phyloP scores from a whole-genome alignment of 345 rosid species.

The Salix dunnii region DNA sequence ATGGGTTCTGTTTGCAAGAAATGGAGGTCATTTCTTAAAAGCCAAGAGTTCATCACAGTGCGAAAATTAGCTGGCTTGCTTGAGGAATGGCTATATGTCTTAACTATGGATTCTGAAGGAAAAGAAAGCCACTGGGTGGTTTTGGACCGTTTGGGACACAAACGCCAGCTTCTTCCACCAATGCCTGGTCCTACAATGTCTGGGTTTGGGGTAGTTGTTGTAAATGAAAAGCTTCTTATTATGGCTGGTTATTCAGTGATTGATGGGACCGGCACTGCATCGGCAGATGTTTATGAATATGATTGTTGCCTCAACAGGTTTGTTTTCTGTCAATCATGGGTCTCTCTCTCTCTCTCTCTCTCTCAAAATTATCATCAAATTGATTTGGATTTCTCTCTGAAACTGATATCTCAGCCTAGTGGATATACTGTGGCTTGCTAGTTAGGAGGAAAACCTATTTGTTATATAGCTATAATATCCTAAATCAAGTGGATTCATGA shows the following conservation, averaged over 20 bases:
- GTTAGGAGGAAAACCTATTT: background rate
- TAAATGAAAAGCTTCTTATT: conserved; percentile 73
- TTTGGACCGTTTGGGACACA: conserved; percentile 57
- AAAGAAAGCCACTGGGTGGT: conserved; percentile 88
- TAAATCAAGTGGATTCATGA: background rate
- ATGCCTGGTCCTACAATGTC: conserved; percentile 75
- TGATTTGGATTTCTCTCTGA: background rate
- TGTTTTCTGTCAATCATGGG: conserved; percentile 12
- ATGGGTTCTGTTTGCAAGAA: conserved; percentile 79
- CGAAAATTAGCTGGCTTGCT: conserved; percentile 65
- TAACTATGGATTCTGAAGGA: conserved; percentile 54
- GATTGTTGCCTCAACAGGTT: conserved; percentile 89
- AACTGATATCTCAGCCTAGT: background rate
- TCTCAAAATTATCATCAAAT: background rate
- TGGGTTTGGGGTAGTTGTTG: conserved; percentile 67
- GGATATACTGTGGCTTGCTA: background rate
- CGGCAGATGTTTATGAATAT: conserved; percentile 70
- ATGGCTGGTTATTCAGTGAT: conserved; percentile 59
- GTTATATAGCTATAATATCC: background rate
- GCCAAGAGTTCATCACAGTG: conserved; percentile 71
- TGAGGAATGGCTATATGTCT: conserved; percentile 83
- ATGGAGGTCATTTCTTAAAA: conserved; percentile 75
- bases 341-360: background rate
- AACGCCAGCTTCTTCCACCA: conserved; percentile 51
- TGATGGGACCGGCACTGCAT: conserved; percentile 48